Percentiles rank a stretch among this genome's conserved stretches.
Evolutionary conservation across 1,139 yeast genomes (phyloP).

Genomic region (Suhomyces maxii): DNA sequence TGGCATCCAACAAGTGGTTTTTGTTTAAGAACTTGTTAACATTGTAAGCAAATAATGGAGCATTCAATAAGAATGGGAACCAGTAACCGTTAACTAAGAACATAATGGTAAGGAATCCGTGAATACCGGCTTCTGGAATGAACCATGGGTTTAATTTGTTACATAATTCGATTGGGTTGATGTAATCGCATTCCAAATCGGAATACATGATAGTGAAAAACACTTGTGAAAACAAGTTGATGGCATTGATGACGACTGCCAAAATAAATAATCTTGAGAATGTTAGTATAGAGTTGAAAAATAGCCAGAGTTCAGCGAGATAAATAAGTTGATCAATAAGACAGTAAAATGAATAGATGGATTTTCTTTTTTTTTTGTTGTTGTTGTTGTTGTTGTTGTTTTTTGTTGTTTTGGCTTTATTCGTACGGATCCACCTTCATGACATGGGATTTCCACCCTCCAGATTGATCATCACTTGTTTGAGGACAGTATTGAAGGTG

Average conservation of each 20-base stretch:
- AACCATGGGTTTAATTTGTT: constrained; percentile 87
- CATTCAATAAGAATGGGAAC: constrained; percentile 83
- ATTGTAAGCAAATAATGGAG: constrained; percentile 84
- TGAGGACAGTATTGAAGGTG: no score
- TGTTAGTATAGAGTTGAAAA: constrained; percentile 2
- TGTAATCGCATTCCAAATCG: constrained; percentile 92
- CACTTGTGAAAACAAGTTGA: constrained; percentile 85
- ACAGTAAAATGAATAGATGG: no score
- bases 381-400: no score
- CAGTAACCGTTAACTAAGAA: constrained; percentile 90
- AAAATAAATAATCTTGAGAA: constrained; percentile 63
- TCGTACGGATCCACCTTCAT: no score
- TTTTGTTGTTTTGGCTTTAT: no score
- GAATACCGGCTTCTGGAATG: constrained; percentile 87
- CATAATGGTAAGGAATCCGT: constrained; percentile 67
- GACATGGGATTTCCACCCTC: no score
- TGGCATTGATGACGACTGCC: constrained; percentile 84
- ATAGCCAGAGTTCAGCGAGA: no score
- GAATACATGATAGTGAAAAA: constrained; percentile 92
- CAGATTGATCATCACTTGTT: no score
- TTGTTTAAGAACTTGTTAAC: constrained; percentile 70
- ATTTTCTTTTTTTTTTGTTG: no score
- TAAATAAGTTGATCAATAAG: no score
- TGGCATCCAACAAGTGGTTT: constrained; percentile 90
- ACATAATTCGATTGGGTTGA: constrained; percentile 95